These are phyloP conservation scores for Hansenula lynferdii DNA, from an alignment of 1,139 yeast genomes.

Conservation along the genomic window DNA sequence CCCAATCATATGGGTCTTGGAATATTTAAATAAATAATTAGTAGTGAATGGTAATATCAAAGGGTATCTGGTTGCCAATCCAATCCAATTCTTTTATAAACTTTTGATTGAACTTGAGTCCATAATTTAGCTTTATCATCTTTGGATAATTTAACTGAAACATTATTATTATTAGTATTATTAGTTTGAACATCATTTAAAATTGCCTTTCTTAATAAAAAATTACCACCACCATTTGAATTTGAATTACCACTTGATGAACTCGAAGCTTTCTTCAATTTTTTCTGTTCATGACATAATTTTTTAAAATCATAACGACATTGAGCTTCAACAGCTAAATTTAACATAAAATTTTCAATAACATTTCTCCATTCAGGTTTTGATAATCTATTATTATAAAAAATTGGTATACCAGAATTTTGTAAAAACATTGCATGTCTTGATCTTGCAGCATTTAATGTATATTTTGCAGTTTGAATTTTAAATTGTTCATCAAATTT, in stretches of 20 bases:
- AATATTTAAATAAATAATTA: not conserved
- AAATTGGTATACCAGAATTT: slow-evolving; percentile 17
- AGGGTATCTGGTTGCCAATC: slow-evolving; percentile 54
- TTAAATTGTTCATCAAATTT: slow-evolving; percentile 46
- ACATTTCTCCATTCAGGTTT: slow-evolving; percentile 65
- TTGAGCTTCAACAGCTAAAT: slow-evolving; percentile 65
- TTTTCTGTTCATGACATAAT: slow-evolving; percentile 38
- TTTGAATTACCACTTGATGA: not conserved
- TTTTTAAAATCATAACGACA: slow-evolving; percentile 55
- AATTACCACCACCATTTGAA: slow-evolving; percentile 3
- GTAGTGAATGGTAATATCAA: not conserved
- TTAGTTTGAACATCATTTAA: slow-evolving; percentile 23
- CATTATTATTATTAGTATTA: too few species aligned
- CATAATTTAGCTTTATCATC: slow-evolving; percentile 53
- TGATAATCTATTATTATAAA: slow-evolving; percentile 22
- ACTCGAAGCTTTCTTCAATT: slow-evolving; percentile 23
- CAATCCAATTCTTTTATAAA: slow-evolving; percentile 49
- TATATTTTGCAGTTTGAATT: slow-evolving; percentile 52
- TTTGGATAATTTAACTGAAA: slow-evolving; percentile 30
- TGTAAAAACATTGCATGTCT: slow-evolving; percentile 35
- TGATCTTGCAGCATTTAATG: slow-evolving; percentile 50
- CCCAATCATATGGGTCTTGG: too few species aligned
- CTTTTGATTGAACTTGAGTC: slow-evolving; percentile 53
- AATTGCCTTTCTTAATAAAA: slow-evolving; percentile 26
- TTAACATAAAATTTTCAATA: slow-evolving; percentile 58